Conservation (phyloP, 768 basidiomycete species). For the Amylocystis lapponica region DNA sequence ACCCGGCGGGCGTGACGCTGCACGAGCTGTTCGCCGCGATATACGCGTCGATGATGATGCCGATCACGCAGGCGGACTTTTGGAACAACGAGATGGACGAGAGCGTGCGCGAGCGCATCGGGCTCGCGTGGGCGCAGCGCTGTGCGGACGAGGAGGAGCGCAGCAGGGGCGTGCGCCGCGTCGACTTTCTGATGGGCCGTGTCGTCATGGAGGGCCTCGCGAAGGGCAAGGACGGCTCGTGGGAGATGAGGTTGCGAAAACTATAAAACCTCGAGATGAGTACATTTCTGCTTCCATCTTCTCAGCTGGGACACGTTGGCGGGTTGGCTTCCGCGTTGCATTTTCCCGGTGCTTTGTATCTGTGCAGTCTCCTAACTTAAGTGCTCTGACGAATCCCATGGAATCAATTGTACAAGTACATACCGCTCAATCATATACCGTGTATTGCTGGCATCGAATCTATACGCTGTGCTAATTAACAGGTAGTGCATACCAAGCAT, state of each 20-base stretch:
- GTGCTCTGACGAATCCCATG: no score
- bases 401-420: no score
- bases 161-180: conserved; percentile 42
- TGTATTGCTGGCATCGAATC: no score
- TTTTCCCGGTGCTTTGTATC: no score
- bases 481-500: no score
- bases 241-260: conserved; percentile 54
- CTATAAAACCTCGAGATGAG: conserved; percentile 1
- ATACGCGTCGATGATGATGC: conserved; percentile 35
- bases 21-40: conserved; percentile 48
- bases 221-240: conserved; percentile 51
- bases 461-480: no score
- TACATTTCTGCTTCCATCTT: no score
- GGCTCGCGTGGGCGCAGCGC: conserved; percentile 39
- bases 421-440: no score
- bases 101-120: conserved; percentile 38
- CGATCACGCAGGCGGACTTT: conserved; percentile 48
- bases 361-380: no score
- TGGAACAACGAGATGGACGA: conserved; percentile 52
- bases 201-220: conserved; percentile 48
- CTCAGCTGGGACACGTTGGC: no score
- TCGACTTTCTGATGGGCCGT: conserved; percentile 57
- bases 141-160: conserved; percentile 31
- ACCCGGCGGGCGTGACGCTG: conserved; percentile 52
- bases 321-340: no score